These are phyloP conservation scores for Cyberlindnera mrakii DNA, from an alignment of 805 yeast species.

Conservation along the genomic window DNA sequence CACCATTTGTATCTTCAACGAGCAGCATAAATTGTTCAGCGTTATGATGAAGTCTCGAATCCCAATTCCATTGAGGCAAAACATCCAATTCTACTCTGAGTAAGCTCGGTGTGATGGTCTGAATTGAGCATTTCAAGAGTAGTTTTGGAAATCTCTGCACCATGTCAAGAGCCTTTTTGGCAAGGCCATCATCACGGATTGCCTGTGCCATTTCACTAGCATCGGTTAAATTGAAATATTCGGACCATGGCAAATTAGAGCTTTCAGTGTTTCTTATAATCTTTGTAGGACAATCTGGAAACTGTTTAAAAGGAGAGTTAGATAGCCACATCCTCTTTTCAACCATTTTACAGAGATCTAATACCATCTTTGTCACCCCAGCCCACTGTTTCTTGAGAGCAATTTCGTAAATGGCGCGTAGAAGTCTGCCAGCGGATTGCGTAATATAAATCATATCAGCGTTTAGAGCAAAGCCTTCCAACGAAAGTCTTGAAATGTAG, in stretches of 20 bases:
- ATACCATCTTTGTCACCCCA: conserved; percentile 43
- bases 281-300: conserved; percentile 61
- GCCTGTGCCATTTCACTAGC: conserved; percentile 82
- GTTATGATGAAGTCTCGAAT: conserved; percentile 51
- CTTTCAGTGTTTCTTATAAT: conserved; percentile 70
- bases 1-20: conserved; percentile 84
- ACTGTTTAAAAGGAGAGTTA: conserved; percentile 82
- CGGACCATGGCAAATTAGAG: conserved; percentile 76
- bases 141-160: conserved; percentile 71
- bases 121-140: conserved; percentile 50
- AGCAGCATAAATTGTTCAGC: conserved; percentile 62
- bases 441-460: conserved; percentile 91
- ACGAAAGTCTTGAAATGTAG: conserved; percentile 66
- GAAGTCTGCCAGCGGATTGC: conserved; percentile 85
- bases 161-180: conserved; percentile 51
- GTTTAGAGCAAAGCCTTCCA: conserved; percentile 87
- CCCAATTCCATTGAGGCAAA: conserved; percentile 77
- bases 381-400: conserved; percentile 71
- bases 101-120: conserved; percentile 72
- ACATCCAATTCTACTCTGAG: conserved; percentile 62
- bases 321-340: conserved; percentile 81
- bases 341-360: conserved; percentile 73
- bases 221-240: conserved; percentile 58
- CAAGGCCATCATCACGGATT: conserved; percentile 62
- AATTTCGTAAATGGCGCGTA: conserved; percentile 82